Base-by-base conservation (phyloP, 192 early-diverging fungal species). In the Entomortierella chlamydospora region DNA sequence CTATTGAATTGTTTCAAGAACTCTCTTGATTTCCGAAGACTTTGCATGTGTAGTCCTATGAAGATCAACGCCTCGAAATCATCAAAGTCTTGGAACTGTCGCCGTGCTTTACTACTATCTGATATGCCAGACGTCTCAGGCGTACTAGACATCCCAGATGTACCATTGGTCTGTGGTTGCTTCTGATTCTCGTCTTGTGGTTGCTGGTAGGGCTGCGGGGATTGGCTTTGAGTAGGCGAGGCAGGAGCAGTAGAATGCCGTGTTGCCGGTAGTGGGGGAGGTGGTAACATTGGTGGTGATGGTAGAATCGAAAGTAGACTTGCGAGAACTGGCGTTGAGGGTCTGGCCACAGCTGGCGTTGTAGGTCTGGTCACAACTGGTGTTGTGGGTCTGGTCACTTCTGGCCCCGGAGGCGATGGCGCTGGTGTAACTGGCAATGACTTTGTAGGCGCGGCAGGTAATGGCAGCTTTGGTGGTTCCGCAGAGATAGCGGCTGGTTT, bases 41-140 rank as follows among this genome's bases (percentile, higher is more conserved):
- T 64, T 22, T 72, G 70, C 43, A 72, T 42, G 50, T 72, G 70
- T 43, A 31, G 28, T 1, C 70, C 70, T 4, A 72, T 4, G 43
- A 72, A 49, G 22, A 72, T 51, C 28, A 61, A 39, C 2, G 61
- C 33, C 4, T 72, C 70, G 0, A 72, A 22, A 7, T 72, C 70
- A 28, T 62, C 60, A 55, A 22, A 20, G 30, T 63, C 61, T 25
- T 43, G 34, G 11, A 64, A 64, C 5, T 5, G 13, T 26, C 31
- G 9, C 2, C n/a, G 57, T 45, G 11, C 31, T 49, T 26, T n/a
- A n/a, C n/a, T n/a, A n/a, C n/a, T n/a, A n/a, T n/a, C n/a, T n/a
- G n/a, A n/a, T n/a, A n/a, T n/a, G n/a, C n/a, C n/a, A n/a, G n/a
- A n/a, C n/a, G n/a, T n/a, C n/a, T 45, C 13, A 41, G 39, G 6